A percentile compares a stretch with the other conserved stretches of the same genome.
These are phyloP conservation scores for Mortierella sp. DNA, from an alignment of 371 early-diverging fungal genomes.

Conservation along the genomic window DNA sequence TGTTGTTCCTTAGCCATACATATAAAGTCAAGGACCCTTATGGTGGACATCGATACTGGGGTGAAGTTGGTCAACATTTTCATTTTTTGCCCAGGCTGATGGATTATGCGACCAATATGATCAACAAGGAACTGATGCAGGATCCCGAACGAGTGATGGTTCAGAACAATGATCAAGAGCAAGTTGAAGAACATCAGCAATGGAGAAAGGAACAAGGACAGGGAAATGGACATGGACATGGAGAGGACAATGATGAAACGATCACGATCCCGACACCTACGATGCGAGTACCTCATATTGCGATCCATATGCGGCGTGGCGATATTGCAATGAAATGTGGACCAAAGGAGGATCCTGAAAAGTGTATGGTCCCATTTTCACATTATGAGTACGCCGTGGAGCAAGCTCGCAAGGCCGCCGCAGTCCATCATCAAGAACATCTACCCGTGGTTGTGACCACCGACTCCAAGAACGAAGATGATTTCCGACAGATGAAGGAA, in stretches of 20 bases:
- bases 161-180: conserved; percentile 22
- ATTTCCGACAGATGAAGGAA: conserved; percentile 9
- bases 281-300: conserved; percentile 27
- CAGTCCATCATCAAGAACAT: neutral
- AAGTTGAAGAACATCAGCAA: neutral
- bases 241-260: neutral
- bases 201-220: neutral
- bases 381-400: conserved; percentile 19
- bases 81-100: conserved; percentile 30
- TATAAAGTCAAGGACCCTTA: conserved; percentile 17
- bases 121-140: conserved; percentile 14
- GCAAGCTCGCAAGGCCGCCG: conserved; percentile 14
- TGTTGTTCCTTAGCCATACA: conserved; percentile 20
- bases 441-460: conserved; percentile 37
- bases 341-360: neutral
- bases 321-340: conserved; percentile 29
- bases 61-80: conserved; percentile 15
- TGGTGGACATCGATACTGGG: conserved; percentile 5
- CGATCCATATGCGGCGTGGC: conserved; percentile 33
- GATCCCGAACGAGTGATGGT: conserved; percentile 7
- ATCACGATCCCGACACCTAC: conserved; percentile 18
- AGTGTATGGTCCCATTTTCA: conserved; percentile 17
- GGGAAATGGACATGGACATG: neutral
- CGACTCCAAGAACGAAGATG: conserved; percentile 17
- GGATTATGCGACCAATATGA: conserved; percentile 19